A percentile compares a stretch with the other conserved stretches of the same genome.
phyloP scores from a whole-genome alignment of 106 monocot species.

The Dendrobium officinale region DNA sequence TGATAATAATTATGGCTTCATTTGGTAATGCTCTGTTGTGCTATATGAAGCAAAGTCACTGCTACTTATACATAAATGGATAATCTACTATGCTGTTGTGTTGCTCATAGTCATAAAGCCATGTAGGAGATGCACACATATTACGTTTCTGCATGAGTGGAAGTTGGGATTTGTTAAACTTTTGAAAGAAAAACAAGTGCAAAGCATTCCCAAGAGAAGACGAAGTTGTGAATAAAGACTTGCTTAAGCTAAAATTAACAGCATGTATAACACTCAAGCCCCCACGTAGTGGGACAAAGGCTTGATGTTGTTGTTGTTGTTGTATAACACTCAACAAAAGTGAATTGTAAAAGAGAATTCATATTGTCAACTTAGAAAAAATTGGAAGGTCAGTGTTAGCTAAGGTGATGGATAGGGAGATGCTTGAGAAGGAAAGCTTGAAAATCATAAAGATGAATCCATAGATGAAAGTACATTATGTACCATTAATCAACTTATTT shows the following conservation, averaged over 20 bases:
- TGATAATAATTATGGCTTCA: too few species aligned
- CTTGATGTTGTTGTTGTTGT: too few species aligned
- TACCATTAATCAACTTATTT: conserved; percentile 1
- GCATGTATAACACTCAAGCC: too few species aligned
- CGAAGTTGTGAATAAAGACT: too few species aligned
- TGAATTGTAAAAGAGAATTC: not conserved
- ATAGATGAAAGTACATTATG: not conserved
- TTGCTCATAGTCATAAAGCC: not conserved
- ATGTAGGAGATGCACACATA: not conserved
- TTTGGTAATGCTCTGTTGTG: too few species aligned
- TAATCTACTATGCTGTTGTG: not conserved
- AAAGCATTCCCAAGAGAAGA: not conserved
- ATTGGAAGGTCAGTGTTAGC: too few species aligned
- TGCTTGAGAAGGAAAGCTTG: not conserved
- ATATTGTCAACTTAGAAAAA: too few species aligned
- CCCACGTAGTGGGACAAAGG: too few species aligned
- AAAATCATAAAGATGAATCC: not conserved
- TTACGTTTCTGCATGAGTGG: not conserved
- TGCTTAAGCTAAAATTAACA: too few species aligned
- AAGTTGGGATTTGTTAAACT: not conserved
- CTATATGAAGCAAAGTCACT: too few species aligned
- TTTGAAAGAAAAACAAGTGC: not conserved
- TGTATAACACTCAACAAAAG: not conserved
- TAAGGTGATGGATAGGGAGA: too few species aligned
- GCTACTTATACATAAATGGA: too few species aligned